Conservation (phyloP, 192 early-diverging fungal genomes). For the Phycomyces nitens region DNA sequence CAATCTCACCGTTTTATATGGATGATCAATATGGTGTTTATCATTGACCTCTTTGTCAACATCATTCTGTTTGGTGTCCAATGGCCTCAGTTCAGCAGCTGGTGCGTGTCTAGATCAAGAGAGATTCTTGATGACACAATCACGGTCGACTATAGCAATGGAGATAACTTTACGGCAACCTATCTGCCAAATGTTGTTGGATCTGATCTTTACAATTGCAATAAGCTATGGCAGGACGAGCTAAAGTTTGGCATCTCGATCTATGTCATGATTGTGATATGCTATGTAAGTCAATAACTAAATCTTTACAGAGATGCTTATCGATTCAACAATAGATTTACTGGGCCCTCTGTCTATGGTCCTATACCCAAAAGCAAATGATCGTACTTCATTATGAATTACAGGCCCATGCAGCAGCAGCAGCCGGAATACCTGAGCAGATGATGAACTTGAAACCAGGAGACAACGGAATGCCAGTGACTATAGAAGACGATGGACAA, state of each 20-base stretch:
- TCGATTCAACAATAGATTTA: conserved; percentile 12
- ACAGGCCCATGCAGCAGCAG: not conserved
- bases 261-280: conserved; percentile 17
- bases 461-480: not conserved
- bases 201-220: conserved; percentile 26
- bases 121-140: conserved; percentile 2
- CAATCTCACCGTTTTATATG: conserved; percentile 14
- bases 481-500: not conserved
- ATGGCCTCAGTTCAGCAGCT: conserved; percentile 12
- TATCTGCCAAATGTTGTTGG: conserved; percentile 7
- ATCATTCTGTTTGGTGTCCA: conserved; percentile 31
- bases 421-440: not conserved
- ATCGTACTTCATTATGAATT: not conserved
- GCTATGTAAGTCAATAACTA: conserved; percentile 18
- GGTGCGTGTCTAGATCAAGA: conserved; percentile 27
- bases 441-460: not conserved
- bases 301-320: not conserved
- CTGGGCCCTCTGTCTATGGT: conserved; percentile 31
- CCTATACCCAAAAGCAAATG: conserved; percentile 18
- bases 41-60: conserved; percentile 26
- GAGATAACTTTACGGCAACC: conserved; percentile 10
- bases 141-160: not conserved
- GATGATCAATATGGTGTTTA: conserved; percentile 18
- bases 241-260: conserved; percentile 21
- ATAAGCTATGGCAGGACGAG: conserved; percentile 27